A percentile compares a stretch with the other conserved stretches of the same genome.
These are phyloP conservation scores for Paramecium primaurelia DNA, from an alignment of 73 alveolate species.

Conservation along the genomic window DNA sequence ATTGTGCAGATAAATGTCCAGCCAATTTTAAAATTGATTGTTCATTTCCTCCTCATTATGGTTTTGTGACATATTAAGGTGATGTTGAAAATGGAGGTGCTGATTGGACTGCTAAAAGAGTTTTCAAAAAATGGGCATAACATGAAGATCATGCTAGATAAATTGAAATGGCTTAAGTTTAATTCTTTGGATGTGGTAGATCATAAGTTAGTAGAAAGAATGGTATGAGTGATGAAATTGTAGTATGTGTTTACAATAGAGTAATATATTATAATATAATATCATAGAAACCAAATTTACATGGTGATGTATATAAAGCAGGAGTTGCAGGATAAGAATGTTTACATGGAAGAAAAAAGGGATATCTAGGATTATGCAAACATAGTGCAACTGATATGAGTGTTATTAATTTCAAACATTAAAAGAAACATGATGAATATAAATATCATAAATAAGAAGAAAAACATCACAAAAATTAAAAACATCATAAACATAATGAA, in stretches of 20 bases:
- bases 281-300: background rate
- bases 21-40: background rate
- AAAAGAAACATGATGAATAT: background rate
- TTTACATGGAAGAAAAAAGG: background rate
- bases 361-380: slow-evolving; percentile 20
- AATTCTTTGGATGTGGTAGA: slow-evolving; percentile 35
- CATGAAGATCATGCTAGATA: background rate
- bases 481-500: background rate
- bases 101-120: slow-evolving; percentile 5
- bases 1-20: slow-evolving; percentile 27
- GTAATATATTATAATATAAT: background rate
- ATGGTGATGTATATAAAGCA: background rate
- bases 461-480: background rate
- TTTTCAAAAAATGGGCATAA: background rate
- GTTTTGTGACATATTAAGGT: background rate
- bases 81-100: slow-evolving; percentile 40
- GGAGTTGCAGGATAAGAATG: slow-evolving; percentile 22
- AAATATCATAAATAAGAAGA: background rate
- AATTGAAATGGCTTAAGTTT: background rate
- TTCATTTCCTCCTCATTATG: background rate
- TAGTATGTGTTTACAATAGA: slow-evolving; percentile 30
- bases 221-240: background rate
- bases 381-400: slow-evolving; percentile 21
- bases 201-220: slow-evolving; percentile 18
- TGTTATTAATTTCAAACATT: background rate